Percentiles rank a stretch among this genome's conserved stretches.
These are phyloP conservation scores for Vitis labrusca DNA, from an alignment of 164 flowering plant species.

Conservation along the genomic window DNA sequence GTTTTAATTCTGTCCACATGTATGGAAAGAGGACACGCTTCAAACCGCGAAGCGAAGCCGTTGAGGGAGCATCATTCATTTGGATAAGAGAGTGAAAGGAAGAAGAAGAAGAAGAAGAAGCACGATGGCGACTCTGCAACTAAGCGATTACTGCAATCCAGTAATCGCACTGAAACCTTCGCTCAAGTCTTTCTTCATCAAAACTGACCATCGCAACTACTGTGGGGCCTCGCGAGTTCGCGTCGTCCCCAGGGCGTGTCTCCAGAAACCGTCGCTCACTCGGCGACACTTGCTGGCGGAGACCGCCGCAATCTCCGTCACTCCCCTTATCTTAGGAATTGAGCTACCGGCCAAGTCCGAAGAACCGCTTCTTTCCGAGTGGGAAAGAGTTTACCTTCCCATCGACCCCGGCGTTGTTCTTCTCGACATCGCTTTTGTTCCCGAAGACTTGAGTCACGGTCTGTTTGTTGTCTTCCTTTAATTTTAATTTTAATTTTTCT, in stretches of 20 bases:
- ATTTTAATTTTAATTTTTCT: background rate
- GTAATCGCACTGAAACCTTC: constrained; percentile 23
- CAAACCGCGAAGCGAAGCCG: no score
- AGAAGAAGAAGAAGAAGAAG: constrained; percentile 6
- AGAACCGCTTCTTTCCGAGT: constrained; percentile 67
- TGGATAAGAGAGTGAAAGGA: constrained; percentile 27
- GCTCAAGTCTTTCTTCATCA: constrained; percentile 16
- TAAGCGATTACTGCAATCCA: constrained; percentile 25
- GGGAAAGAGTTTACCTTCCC: constrained; percentile 85
- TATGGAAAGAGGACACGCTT: no score
- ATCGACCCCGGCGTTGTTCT: constrained; percentile 95
- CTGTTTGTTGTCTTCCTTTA: background rate
- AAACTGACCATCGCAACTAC: constrained; percentile 2
- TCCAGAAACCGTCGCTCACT: constrained; percentile 4
- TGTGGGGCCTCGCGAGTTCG: background rate
- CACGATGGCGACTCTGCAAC: constrained; percentile 43
- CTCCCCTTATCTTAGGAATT: constrained; percentile 20
- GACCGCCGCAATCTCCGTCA: constrained; percentile 36
- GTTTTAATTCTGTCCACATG: no score
- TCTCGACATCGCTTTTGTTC: constrained; percentile 94
- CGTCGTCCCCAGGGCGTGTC: constrained; percentile 7
- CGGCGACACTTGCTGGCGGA: constrained; percentile 47
- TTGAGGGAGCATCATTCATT: background rate
- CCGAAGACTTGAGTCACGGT: constrained; percentile 87
- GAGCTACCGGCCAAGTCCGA: constrained; percentile 40